Conservation (phyloP, 2,329 filamentous ascomycete genomes). For the Aspergillus amoenus region DNA sequence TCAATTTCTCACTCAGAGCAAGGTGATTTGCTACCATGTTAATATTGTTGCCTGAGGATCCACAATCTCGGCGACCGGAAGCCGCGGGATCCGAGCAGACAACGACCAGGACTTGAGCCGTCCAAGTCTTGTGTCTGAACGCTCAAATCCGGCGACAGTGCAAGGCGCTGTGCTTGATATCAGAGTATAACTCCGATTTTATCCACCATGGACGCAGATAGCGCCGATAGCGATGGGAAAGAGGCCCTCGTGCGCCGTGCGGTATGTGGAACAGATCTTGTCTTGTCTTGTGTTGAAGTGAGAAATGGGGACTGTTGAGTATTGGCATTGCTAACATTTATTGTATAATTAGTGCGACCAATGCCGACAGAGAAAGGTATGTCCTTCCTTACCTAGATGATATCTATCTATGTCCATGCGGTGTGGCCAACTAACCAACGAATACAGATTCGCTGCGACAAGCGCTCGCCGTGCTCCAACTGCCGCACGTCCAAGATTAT, state of each 20-base stretch:
- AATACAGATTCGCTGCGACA: slow-evolving; percentile 42
- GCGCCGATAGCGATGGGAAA: slow-evolving; percentile 26
- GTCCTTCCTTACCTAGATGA: neutral
- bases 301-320: neutral
- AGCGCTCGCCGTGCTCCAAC: slow-evolving; percentile 43
- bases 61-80: slow-evolving; percentile 8
- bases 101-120: neutral
- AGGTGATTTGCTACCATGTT: too few species aligned
- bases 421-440: neutral
- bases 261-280: slow-evolving; percentile 23
- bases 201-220: slow-evolving; percentile 30
- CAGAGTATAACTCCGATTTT: neutral
- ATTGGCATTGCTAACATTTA: neutral
- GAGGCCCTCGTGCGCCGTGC: slow-evolving; percentile 27
- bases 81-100: slow-evolving; percentile 18
- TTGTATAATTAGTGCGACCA: slow-evolving; percentile 37
- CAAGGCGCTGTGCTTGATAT: neutral
- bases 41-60: slow-evolving; percentile 1
- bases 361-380: slow-evolving; percentile 35
- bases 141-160: neutral
- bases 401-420: neutral
- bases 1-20: neutral
- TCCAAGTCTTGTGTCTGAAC: neutral
- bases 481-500: slow-evolving; percentile 37
- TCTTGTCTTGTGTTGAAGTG: slow-evolving; percentile 5